Conservation (phyloP, 176 grass and related monocot genomes). For the Phragmites australis region DNA sequence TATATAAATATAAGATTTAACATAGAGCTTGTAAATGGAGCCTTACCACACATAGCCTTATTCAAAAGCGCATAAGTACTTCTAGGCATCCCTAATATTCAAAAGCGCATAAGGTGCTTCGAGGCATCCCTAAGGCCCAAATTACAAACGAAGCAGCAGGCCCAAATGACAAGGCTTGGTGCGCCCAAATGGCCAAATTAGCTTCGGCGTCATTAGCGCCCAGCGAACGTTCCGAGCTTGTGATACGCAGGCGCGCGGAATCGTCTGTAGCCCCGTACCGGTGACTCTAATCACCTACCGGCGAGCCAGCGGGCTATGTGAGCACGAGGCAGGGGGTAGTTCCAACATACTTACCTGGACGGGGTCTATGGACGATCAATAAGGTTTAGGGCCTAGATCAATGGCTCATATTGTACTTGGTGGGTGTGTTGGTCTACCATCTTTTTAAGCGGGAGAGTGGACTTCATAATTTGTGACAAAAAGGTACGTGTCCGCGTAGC, state of each 20-base stretch:
- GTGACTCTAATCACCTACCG: neutral
- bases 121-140: no score
- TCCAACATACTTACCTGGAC: slow-evolving; percentile 44
- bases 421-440: slow-evolving; percentile 36
- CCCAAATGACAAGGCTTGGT: no score
- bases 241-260: neutral
- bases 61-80: no score
- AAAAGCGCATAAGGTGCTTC: no score
- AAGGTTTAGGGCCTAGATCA: slow-evolving; percentile 21
- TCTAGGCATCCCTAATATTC: no score
- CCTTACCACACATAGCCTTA: no score
- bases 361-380: slow-evolving; percentile 26
- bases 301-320: neutral
- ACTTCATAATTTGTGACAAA: slow-evolving; percentile 50
- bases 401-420: slow-evolving; percentile 29
- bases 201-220: neutral
- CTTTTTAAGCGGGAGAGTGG: slow-evolving; percentile 47
- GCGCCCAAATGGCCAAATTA: no score
- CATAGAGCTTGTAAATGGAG: no score
- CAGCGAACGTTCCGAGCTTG: neutral
- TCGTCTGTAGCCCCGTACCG: neutral
- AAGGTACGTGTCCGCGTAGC: slow-evolving; percentile 52
- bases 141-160: no score
- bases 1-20: no score
- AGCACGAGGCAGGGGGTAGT: no score